Evolutionary conservation across 441 rosid species (phyloP), one percentile per base, ranked within the genome.

Genomic region (Syzygium syzygioides): DNA sequence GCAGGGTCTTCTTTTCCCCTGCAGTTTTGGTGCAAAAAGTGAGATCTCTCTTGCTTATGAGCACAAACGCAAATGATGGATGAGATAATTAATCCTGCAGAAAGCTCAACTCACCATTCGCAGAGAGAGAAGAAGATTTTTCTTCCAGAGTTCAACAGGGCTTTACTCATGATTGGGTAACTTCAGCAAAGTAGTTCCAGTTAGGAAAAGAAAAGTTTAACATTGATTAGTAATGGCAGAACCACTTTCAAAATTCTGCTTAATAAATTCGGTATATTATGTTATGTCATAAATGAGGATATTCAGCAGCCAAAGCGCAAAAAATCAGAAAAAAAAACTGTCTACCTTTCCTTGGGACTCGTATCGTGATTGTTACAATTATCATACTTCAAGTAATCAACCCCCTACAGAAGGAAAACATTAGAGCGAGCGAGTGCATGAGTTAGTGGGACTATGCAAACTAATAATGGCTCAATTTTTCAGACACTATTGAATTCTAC

Each of bases 371-470:
- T 91, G 80, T 90, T 45, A 59, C 97, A 95, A 59, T 95, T 95
- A 80, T 94, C 97, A 71, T 95, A 95, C 91, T 95, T 95, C 92
- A 95, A 90, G 92, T 94, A 95, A 86, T 95, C 97, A 87, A 94
- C 66, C 56, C 94, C 97, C 97, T 95, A 88, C 25, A 80, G 25
- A 85, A 56, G 79, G 32, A 25, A 59, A 86, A 66, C n/a, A 20
- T 71, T 23, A 6, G 52, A 41, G 5, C 26, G 37, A 64, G 76
- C 37, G 52, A 71, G 10, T 1, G 50, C 28, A 3, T 0, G 17
- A 71, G 17, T 0, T n/a, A 0, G 80, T 10, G 83, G 62, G 48
- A 71, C 28, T 2, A 71, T 25, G 26, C 26, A 7, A 17, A 53
- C 30, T 41, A 71, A 20, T 25, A 55, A 80, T 20, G 12, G 52